A percentile compares a stretch with the other conserved stretches of the same genome.
phyloP scores from a whole-genome alignment of 164 flowering plant species.

The Vitis cinerea region DNA sequence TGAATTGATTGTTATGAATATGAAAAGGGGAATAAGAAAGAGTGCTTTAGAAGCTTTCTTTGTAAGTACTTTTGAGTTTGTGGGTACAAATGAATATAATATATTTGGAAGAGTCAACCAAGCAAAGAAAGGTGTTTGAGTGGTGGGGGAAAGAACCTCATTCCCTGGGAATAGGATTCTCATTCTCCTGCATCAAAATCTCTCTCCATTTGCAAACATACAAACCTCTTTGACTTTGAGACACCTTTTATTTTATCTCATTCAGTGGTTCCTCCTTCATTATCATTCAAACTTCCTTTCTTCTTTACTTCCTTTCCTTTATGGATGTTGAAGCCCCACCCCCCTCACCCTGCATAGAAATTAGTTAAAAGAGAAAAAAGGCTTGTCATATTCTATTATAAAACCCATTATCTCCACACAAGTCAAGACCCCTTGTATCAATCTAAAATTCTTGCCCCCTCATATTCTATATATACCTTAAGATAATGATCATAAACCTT shows the following conservation, averaged over 20 bases:
- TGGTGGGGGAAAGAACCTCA: conserved; percentile 24
- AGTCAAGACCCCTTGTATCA: too few species aligned
- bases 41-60: conserved; percentile 7
- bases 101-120: conserved; percentile 15
- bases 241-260: not conserved
- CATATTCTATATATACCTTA: too few species aligned
- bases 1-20: conserved; percentile 3
- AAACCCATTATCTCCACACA: too few species aligned
- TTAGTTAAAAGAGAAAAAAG: not conserved
- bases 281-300: conserved; percentile 4
- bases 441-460: too few species aligned
- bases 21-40: conserved; percentile 8
- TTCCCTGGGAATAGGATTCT: conserved; percentile 26
- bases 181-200: conserved; percentile 23
- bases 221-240: conserved; percentile 7
- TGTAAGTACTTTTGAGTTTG: not conserved
- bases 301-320: not conserved
- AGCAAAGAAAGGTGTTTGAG: conserved; percentile 1
- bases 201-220: conserved; percentile 14
- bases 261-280: not conserved
- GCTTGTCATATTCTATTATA: conserved; percentile 1
- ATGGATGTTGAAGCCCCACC: not conserved
- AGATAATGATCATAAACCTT: too few species aligned
- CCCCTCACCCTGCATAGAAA: not conserved
- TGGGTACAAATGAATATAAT: conserved; percentile 10